A percentile compares a stretch with the other conserved stretches of the same genome.
Evolutionary conservation across 2,329 filamentous ascomycete species (phyloP).

Genomic region (Penicillium sp.): DNA sequence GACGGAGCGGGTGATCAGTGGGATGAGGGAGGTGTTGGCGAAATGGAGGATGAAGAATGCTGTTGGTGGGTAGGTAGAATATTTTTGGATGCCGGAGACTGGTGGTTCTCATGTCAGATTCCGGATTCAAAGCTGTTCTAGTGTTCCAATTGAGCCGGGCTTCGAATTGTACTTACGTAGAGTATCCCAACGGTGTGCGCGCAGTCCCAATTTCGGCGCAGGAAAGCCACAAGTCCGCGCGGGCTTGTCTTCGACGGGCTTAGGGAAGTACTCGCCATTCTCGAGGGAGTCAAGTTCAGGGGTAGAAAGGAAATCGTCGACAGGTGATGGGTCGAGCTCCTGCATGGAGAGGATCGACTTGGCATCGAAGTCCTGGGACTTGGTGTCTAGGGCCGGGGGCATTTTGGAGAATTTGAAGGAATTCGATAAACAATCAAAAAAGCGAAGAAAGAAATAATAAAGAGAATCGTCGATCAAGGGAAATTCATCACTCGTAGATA

Average conservation of each 20-base stretch:
- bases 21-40: conserved; percentile 79
- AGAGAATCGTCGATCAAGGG: conserved; percentile 17
- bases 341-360: conserved; percentile 67
- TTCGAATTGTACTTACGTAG: conserved; percentile 63
- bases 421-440: neutral
- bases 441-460: conserved; percentile 9
- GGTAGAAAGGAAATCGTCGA: conserved; percentile 57
- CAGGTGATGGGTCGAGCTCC: conserved; percentile 80
- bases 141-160: neutral
- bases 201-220: conserved; percentile 56
- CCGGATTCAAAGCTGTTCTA: neutral
- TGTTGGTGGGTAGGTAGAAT: conserved; percentile 83
- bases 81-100: conserved; percentile 80
- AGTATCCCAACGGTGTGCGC: conserved; percentile 72
- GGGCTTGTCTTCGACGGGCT: conserved; percentile 25
- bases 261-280: conserved; percentile 53
- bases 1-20: conserved; percentile 72
- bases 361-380: conserved; percentile 38
- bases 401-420: conserved; percentile 16
- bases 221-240: conserved; percentile 26
- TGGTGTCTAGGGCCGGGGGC: conserved; percentile 20
- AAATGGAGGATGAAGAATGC: conserved; percentile 78
- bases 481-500: conserved; percentile 19
- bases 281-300: conserved; percentile 55
- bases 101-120: conserved; percentile 7